phyloP scores from a whole-genome alignment of 2,329 filamentous ascomycete species.

The Aspergillus sp. region DNA sequence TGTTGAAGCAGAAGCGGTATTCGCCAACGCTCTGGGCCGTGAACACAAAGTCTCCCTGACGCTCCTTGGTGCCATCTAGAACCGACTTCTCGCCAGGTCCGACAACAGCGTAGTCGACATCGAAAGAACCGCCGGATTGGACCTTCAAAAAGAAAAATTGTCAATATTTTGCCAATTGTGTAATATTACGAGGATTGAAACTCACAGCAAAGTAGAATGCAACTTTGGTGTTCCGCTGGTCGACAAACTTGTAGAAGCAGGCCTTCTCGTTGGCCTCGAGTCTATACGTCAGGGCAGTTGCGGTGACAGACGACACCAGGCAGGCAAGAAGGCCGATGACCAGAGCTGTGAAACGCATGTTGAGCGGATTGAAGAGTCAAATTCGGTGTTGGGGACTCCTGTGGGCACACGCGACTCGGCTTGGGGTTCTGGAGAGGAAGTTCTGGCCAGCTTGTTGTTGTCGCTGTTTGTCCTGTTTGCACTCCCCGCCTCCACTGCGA shows the following conservation, averaged over 20 bases:
- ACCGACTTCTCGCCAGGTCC: slow-evolving; percentile 80
- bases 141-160: slow-evolving; percentile 57
- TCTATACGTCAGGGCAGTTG: slow-evolving; percentile 93
- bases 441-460: slow-evolving; percentile 35
- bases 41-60: slow-evolving; percentile 97
- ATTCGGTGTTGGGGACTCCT: slow-evolving; percentile 13
- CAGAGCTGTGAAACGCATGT: slow-evolving; percentile 66
- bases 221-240: slow-evolving; percentile 79
- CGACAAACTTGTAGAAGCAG: slow-evolving; percentile 85
- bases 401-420: slow-evolving; percentile 17
- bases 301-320: slow-evolving; percentile 68
- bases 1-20: slow-evolving; percentile 97
- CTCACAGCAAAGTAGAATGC: slow-evolving; percentile 98
- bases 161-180: neutral
- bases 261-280: slow-evolving; percentile 87
- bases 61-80: slow-evolving; percentile 82
- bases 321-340: slow-evolving; percentile 70
- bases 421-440: slow-evolving; percentile 7
- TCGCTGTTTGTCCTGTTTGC: slow-evolving; percentile 37
- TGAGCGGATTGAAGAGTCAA: slow-evolving; percentile 21
- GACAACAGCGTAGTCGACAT: slow-evolving; percentile 87
- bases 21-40: slow-evolving; percentile 84
- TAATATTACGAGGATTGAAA: slow-evolving; percentile 14
- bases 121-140: slow-evolving; percentile 97
- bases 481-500: slow-evolving; percentile 6